phyloP scores from a whole-genome alignment of 495 filamentous ascomycete genomes.

The Penicillium goetzii region DNA sequence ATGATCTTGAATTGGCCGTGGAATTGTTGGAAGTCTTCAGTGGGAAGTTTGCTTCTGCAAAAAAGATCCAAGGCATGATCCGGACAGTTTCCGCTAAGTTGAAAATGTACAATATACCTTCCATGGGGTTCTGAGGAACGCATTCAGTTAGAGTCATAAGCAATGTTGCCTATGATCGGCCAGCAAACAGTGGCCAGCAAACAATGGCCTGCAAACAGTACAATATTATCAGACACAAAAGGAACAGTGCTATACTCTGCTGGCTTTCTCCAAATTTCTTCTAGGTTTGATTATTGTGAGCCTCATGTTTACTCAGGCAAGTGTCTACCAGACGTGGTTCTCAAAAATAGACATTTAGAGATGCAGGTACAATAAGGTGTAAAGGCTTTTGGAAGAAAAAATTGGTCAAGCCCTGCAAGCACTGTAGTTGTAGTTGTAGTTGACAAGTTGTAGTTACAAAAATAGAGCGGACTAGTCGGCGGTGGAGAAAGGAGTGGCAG shows the following conservation, averaged over 20 bases:
- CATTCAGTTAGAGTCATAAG: too few species aligned
- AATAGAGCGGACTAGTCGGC: background rate
- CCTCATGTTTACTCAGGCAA: background rate
- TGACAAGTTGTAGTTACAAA: background rate
- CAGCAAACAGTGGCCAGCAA: too few species aligned
- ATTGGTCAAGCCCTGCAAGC: too few species aligned
- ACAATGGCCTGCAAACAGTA: too few species aligned
- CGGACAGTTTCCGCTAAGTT: conserved; percentile 24
- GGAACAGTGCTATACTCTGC: too few species aligned
- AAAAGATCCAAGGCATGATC: conserved; percentile 40
- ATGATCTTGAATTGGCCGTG: conserved; percentile 37
- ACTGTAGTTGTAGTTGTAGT: too few species aligned
- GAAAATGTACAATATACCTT: conserved; percentile 14
- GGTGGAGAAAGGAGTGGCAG: conserved; percentile 14
- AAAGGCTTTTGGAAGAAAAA: too few species aligned
- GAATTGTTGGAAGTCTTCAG: conserved; percentile 39
- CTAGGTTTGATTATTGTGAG: background rate
- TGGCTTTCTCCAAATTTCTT: background rate
- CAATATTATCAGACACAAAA: too few species aligned
- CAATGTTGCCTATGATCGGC: too few species aligned
- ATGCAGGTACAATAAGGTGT: too few species aligned
- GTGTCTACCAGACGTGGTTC: background rate
- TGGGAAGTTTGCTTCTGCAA: conserved; percentile 39
- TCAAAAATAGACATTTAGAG: too few species aligned
- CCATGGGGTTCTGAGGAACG: conserved; percentile 13